Base-by-base conservation (phyloP, 129 eudicot species). In the Rutidosis leptorrhynchoides region DNA sequence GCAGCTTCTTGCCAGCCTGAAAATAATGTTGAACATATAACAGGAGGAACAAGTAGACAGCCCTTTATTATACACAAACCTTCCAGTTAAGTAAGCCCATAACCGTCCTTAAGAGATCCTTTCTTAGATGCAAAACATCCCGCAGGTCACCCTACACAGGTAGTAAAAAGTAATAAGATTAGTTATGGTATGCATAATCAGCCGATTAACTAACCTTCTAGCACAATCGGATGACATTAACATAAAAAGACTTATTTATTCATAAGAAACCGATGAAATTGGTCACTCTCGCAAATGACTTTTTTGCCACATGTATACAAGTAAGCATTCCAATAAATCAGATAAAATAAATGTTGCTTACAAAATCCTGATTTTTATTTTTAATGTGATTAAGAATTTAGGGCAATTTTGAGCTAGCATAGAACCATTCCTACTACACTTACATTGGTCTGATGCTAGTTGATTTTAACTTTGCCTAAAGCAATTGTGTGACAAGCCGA, bases 111-210 rank as follows among this genome's bases (percentile, higher is more conserved):
- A 94, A 68, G 37, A 89, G 83, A 74, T 80, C 84, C 58, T 86
- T 87, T 76, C 99, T 86, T 65, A 86, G 76, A 77, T 84, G 82
- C 67, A 86, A 81, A 66, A 70, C 77, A 62, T 93, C 95, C 58
- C 84, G 82, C 64, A 83, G 72, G 68, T 89, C 95, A 74, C 90
- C 96, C 98, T 93, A 52, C 71, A 79, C 24, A 76, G 65, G 24
- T 23, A 45, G 54, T 64, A 79, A 57, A 60, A 54, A 30, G 29
- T 51, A 29, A 49, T 27, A 51, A 63, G 55, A 57, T 24, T 43
- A 21, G 22, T 19, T 3, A 24, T 55, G 54, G 32, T 33, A 84
- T 23, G 32, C 43, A 84, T 23, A 55, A 37, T 22, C 42, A 29
- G 59, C 59, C 11, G 3, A 12, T 22, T 7, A 54, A 22, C 59